Percentiles rank a stretch among this genome's conserved stretches.
Conservation (phyloP, 352 stramenopile genomes). For the Pythium myriotylum region DNA sequence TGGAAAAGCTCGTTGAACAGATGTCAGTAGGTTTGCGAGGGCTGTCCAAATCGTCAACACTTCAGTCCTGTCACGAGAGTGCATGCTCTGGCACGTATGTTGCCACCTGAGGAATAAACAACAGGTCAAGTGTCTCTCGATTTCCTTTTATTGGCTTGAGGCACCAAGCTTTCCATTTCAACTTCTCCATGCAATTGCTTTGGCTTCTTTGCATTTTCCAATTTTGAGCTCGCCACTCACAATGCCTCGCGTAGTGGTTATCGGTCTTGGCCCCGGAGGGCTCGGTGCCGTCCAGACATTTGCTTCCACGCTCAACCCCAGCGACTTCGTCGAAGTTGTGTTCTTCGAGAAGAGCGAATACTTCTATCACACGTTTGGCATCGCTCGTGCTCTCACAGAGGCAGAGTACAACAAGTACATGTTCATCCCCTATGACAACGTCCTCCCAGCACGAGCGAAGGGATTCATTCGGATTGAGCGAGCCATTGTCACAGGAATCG, state of each 20-base stretch:
- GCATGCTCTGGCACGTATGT: too few relatives aligned
- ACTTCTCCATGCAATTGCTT: too few relatives aligned
- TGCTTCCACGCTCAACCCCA: constrained; percentile 25
- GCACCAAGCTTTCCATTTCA: too few relatives aligned
- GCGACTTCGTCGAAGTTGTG: constrained; percentile 48
- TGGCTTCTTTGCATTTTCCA: too few relatives aligned
- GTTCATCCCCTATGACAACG: constrained; percentile 65
- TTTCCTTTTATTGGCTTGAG: too few relatives aligned
- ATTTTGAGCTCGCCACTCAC: too few relatives aligned
- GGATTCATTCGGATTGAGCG: constrained; percentile 21
- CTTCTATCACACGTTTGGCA: constrained; percentile 51
- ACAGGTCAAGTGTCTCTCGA: too few relatives aligned
- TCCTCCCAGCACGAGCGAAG: constrained; percentile 30
- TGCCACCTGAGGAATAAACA: too few relatives aligned
- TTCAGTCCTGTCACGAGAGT: too few relatives aligned
- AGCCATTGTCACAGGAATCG: constrained; percentile 17
- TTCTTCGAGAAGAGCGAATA: constrained; percentile 60
- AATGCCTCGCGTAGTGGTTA: constrained; percentile 49
- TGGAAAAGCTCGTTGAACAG: too few relatives aligned
- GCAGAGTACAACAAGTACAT: constrained; percentile 28
- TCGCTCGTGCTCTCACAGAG: constrained; percentile 57
- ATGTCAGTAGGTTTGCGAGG: too few relatives aligned
- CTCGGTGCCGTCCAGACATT: constrained; percentile 40
- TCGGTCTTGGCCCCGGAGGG: constrained; percentile 52
- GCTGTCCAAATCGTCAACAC: too few relatives aligned